These are phyloP conservation scores for Colletotrichum siamense DNA, from an alignment of 2,329 filamentous ascomycete species.

Conservation along the genomic window DNA sequence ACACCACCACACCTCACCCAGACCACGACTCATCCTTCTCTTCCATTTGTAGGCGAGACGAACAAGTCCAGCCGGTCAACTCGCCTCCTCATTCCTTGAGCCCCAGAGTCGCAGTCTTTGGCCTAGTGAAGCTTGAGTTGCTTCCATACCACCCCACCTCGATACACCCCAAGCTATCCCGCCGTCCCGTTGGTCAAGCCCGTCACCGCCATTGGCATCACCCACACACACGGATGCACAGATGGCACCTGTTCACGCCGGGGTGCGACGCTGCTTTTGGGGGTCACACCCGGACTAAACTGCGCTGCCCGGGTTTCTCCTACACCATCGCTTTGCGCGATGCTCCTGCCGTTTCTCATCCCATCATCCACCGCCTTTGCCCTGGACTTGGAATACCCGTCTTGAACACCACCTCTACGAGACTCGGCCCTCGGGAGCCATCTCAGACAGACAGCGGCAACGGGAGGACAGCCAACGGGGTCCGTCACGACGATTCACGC, in stretches of 20 bases:
- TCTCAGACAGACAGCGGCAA: not conserved
- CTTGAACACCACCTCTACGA: not conserved
- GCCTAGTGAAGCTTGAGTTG: not conserved
- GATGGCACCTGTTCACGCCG: slow-evolving; percentile 2
- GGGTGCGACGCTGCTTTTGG: slow-evolving; percentile 13
- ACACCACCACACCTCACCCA: not conserved
- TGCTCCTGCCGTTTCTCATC: not conserved
- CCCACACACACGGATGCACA: slow-evolving; percentile 1
- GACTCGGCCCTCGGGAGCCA: not conserved
- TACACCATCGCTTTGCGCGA: not conserved
- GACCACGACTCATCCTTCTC: not conserved
- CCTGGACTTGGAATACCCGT: not conserved
- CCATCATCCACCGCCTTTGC: not conserved
- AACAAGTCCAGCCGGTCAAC: not conserved
- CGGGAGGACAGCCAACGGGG: not conserved
- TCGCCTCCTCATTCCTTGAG: not conserved
- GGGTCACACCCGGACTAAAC: not conserved
- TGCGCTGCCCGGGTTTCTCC: not conserved
- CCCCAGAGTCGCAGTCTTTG: not conserved
- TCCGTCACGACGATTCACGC: not conserved
- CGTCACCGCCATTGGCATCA: slow-evolving; percentile 10
- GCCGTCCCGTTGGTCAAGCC: not conserved
- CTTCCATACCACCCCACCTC: not conserved
- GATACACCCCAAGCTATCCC: not conserved
- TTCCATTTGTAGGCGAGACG: not conserved